Percentiles rank a stretch among this genome's conserved stretches.
These are phyloP conservation scores for Metarhizium brunneum DNA, from an alignment of 2,329 filamentous ascomycete species.

Conservation along the genomic window DNA sequence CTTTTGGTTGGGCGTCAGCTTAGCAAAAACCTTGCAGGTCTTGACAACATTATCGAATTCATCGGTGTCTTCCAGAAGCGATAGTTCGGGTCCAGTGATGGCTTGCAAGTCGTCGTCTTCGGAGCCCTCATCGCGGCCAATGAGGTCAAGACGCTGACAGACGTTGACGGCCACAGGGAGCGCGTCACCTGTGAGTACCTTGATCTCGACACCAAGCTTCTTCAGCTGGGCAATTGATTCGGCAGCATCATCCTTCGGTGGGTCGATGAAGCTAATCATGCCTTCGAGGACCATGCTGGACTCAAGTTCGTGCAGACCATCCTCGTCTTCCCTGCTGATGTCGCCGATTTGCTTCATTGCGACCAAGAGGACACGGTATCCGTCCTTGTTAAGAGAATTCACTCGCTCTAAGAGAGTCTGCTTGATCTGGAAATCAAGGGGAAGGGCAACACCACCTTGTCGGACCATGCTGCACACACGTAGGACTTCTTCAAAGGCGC, in stretches of 20 bases:
- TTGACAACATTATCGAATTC: conserved; percentile 14
- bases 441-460: conserved; percentile 7
- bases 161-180: conserved; percentile 19
- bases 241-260: conserved; percentile 18
- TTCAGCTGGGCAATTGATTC: conserved; percentile 15
- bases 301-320: conserved; percentile 14
- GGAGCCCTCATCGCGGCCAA: conserved; percentile 8
- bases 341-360: conserved; percentile 12
- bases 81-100: conserved; percentile 16
- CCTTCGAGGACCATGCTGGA: conserved; percentile 16
- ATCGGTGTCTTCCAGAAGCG: conserved; percentile 9
- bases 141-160: conserved; percentile 15
- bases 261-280: conserved; percentile 18
- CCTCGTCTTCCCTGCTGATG: conserved; percentile 10
- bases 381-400: conserved; percentile 10
- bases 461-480: conserved; percentile 12
- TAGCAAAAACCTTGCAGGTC: conserved; percentile 19
- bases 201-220: conserved; percentile 16
- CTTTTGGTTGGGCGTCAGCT: conserved; percentile 18
- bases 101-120: conserved; percentile 13
- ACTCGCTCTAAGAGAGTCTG: conserved; percentile 9
- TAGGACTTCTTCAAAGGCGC: conserved; percentile 19
- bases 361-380: conserved; percentile 16
- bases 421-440: conserved; percentile 10
- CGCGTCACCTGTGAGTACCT: conserved; percentile 19